Base-by-base conservation (phyloP, 805 yeast genomes). In the Wickerhamiella vanderwaltii region DNA sequence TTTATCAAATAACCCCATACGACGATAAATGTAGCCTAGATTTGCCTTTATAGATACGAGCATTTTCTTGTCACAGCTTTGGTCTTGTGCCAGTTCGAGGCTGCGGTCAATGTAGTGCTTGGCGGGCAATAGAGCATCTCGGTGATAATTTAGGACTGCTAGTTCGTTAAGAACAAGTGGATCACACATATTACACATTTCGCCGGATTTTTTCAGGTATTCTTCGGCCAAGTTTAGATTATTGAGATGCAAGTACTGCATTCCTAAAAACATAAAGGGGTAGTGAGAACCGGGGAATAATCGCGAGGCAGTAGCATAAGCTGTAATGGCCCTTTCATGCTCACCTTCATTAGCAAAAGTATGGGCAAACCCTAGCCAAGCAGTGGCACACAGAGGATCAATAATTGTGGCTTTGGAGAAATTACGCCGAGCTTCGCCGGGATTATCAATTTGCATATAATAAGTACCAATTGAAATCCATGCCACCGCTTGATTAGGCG, bases 341-440 rank as follows among this genome's bases (percentile, higher is more conserved):
- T 91, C 99, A n/a, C 95, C 94, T 58, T 91, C 98, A 2, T 83
- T 79, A 0, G 95, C 95, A 71, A 87, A 91, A 0, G 97, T 87
- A 55, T 88, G 97, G 1, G 97, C 97, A 64, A 91, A 91, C 2
- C 96, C 98, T 25, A 91, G 77, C 98, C 98, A 91, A 1, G 97
- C 94, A 40, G 83, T 88, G 0, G 91, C 93, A 63, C 83, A 86
- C 50, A 78, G 82, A 2, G 98, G 93, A 53, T 85, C 80, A 46
- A 87, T 60, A 50, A 86, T 68, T 1, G 96, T 84, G 0, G 96
- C 87, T 57, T 84, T 86, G 30, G 91, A 79, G 61, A 86, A 91
- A 55, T 73, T 85, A 48, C 80, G 72, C 45, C 98, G 67, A 0
- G 97, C 95, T 49, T 87, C 96, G 5, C 76, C 59, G 9, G 82